Percentiles rank a stretch among this genome's conserved stretches.
These are phyloP conservation scores for Plantago ovata DNA, from an alignment of 257 asterid species.

Conservation along the genomic window DNA sequence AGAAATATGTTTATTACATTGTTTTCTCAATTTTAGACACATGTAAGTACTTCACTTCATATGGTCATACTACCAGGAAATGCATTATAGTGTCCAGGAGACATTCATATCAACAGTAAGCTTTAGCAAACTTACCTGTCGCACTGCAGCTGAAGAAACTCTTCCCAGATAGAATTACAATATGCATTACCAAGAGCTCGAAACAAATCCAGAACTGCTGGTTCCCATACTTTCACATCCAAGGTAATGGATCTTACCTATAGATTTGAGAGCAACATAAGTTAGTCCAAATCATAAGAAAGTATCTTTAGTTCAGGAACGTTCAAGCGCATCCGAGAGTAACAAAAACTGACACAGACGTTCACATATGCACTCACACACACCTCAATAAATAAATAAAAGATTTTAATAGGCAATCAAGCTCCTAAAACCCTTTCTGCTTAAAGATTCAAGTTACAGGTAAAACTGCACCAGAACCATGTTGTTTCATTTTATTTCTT, in stretches of 20 bases:
- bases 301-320: too few relatives aligned
- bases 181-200: slow-evolving; percentile 74
- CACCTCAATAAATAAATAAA: too few relatives aligned
- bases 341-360: too few relatives aligned
- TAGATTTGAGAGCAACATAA: slow-evolving; percentile 25
- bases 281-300: slow-evolving; percentile 1
- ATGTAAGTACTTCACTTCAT: neutral
- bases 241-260: slow-evolving; percentile 92
- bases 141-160: slow-evolving; percentile 53
- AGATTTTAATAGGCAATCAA: too few relatives aligned
- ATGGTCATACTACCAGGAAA: neutral
- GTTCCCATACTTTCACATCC: slow-evolving; percentile 97
- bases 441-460: too few relatives aligned
- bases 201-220: slow-evolving; percentile 73
- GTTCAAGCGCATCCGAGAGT: too few relatives aligned
- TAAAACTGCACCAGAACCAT: too few relatives aligned
- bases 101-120: neutral
- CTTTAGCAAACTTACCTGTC: slow-evolving; percentile 48
- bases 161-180: slow-evolving; percentile 96
- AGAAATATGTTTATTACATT: neutral
- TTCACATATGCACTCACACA: too few relatives aligned
- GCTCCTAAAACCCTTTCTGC: too few relatives aligned
- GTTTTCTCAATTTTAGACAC: neutral
- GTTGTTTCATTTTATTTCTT: too few relatives aligned
- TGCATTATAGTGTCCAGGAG: neutral